Conservation (phyloP, 331 rosid species). For the Rosa hybrid region DNA sequence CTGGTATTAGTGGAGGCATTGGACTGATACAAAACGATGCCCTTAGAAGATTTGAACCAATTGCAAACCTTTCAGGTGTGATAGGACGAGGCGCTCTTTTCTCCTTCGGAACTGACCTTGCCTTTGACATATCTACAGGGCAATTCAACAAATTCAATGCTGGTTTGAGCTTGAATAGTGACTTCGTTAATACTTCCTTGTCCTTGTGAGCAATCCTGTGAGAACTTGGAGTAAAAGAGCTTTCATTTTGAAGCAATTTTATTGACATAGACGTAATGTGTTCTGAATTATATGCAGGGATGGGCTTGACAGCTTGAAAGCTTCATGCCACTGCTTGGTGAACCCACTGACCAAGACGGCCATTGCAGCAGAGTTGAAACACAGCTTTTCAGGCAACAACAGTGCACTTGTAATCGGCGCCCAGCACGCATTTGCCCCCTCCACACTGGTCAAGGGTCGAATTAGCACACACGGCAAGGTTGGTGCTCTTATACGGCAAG, state of each 20-base stretch:
- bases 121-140: conserved; percentile 45
- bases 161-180: conserved; percentile 51
- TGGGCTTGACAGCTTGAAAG: conserved; percentile 55
- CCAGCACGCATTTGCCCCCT: conserved; percentile 52
- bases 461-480: conserved; percentile 48
- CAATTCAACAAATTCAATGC: conserved; percentile 46
- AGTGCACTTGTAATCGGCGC: conserved; percentile 56
- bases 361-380: conserved; percentile 63
- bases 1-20: conserved; percentile 59
- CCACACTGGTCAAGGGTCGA: conserved; percentile 51
- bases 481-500: conserved; percentile 56
- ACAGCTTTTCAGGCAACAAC: conserved; percentile 40
- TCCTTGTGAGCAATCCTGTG: conserved; percentile 54
- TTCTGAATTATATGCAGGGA: conserved; percentile 48
- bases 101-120: conserved; percentile 53
- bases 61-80: conserved; percentile 47
- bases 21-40: conserved; percentile 39
- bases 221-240: neutral
- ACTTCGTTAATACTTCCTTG: conserved; percentile 55
- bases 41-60: conserved; percentile 39
- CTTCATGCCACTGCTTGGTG: conserved; percentile 46
- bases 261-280: neutral
- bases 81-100: conserved; percentile 48
- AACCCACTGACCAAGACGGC: conserved; percentile 57
- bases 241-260: neutral